Conservation (phyloP, 495 filamentous ascomycete genomes). For the Xylaria acuta region DNA sequence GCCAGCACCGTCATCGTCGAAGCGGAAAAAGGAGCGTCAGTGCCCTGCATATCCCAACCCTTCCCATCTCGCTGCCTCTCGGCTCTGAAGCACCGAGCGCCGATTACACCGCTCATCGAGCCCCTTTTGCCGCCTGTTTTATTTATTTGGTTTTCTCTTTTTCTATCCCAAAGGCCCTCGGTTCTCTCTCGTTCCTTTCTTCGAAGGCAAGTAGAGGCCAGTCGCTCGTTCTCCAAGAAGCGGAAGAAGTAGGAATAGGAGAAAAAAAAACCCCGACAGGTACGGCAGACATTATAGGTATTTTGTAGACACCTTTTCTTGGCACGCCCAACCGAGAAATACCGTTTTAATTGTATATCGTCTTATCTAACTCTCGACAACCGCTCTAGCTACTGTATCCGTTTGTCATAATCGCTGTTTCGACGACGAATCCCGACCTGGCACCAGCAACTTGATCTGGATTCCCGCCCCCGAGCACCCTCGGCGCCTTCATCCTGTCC, state of each 20-base stretch:
- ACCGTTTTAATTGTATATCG: slow-evolving; percentile 18
- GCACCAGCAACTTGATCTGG: not conserved
- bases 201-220: slow-evolving; percentile 20
- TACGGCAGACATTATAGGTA: slow-evolving; percentile 18
- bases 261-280: slow-evolving; percentile 4
- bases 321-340: slow-evolving; percentile 3
- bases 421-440: slow-evolving; percentile 13
- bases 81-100: slow-evolving; percentile 6
- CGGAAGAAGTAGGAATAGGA: slow-evolving; percentile 7
- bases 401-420: slow-evolving; percentile 9
- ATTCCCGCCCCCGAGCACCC: not conserved
- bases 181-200: slow-evolving; percentile 3
- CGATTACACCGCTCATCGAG: slow-evolving; percentile 24
- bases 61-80: slow-evolving; percentile 15
- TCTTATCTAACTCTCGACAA: slow-evolving; percentile 17
- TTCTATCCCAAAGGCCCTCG: slow-evolving; percentile 12
- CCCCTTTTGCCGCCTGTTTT: not conserved
- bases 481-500: slow-evolving; percentile 17
- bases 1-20: not conserved
- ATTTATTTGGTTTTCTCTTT: not conserved
- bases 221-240: slow-evolving; percentile 20
- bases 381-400: slow-evolving; percentile 15
- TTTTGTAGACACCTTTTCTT: slow-evolving; percentile 21
- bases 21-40: slow-evolving; percentile 5
- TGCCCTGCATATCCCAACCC: slow-evolving; percentile 11